Evolutionary conservation across 2,329 filamentous ascomycete species (phyloP), one percentile per base, ranked within the genome.

Genomic region (Epichloe bromicola): DNA sequence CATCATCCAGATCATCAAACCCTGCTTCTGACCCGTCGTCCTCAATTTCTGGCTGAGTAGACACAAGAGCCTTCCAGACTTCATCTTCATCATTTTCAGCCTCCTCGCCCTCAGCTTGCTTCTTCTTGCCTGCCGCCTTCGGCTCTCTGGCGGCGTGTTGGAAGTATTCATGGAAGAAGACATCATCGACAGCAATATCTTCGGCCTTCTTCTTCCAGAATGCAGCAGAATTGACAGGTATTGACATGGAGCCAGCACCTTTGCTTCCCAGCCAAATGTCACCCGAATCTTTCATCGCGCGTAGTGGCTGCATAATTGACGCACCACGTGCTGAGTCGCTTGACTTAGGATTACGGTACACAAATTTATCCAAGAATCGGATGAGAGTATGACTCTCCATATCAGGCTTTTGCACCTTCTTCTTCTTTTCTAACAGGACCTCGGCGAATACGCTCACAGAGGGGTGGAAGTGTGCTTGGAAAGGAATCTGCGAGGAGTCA

Each of bases 91-190:
- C 82, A 48, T 76, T 73, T 23, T 74, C 75, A 4, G 68, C 70
- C 3, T 71, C 73, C 33, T 62, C 65, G 47, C 72, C 72, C 60
- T 75, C 78, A 57, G 74, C 72, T 30, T 47, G 15, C 48, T 71
- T 69, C 65, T 79, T 76, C 68, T 78, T 78, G 59, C 75, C 75
- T 60, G 20, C 8, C 5, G 48, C 7, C 63, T 84, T 78, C 51
- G 65, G 65, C 48, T 75, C 70, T 67, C 82, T 88, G 55, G 82
- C 81, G 51, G 86, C 70, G 55, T 83, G 79, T 54, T 80, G 83
- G 70, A 98, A 98, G 78, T 98, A 98, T 58, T 88, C 83, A 67
- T 98, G 93, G 79, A 98, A 98, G 79, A 98, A 98, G 39, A 89
- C 86, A 64, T 98, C 93, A 57, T 98, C 90, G 1, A 83, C 88